Base-by-base conservation (phyloP, 2,329 filamentous ascomycete genomes). In the Samsoniella hepiali region DNA sequence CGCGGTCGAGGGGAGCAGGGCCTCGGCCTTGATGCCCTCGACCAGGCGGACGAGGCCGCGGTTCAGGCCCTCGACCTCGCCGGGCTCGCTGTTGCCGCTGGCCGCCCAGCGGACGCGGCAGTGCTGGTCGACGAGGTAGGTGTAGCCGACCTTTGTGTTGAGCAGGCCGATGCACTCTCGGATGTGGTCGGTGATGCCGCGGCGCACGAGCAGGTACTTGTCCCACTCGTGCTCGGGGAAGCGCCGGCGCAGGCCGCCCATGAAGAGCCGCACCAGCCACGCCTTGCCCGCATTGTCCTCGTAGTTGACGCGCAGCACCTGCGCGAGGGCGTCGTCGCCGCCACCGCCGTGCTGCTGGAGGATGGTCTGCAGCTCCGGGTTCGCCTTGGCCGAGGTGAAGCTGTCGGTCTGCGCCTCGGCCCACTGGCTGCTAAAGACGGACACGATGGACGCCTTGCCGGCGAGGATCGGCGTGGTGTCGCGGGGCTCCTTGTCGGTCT, bases 61-160 rank as follows among this genome's bases (percentile, higher is more conserved):
- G 47, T 85, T 84, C 72, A 96, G 73, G 49, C 86, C 84, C 60
- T 88, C 83, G 67, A 81, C 82, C 79, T 96, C 91, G 22, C 84
- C 83, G 0, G 82, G 82, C 66, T 87, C 82, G 53, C 88, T 86
- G 54, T 82, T 74, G 13, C 88, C 91, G 71, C 93, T 96, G 4
- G 91, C 95, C 0, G 94, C 95, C 95, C 95, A 99, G 63, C 95
- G 85, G 69, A 99, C 96, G 77, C 88, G 90, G 75, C 93, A 97
- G 67, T 93, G 82, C 66, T 88, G 82, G 74, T 99, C 95, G 64
- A 99, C 82, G 55, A 99, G 82, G 76, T 97, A 99, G 5, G 93
- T 89, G 77, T 97, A 98, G 44, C 93, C 94, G 40, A 97, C 94
- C 76, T 93, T 96, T 68, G 87, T 88, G 77, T 99, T 99, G 72